phyloP scores from a whole-genome alignment of 1,139 yeast genomes.

The Hanseniaspora sp. region DNA sequence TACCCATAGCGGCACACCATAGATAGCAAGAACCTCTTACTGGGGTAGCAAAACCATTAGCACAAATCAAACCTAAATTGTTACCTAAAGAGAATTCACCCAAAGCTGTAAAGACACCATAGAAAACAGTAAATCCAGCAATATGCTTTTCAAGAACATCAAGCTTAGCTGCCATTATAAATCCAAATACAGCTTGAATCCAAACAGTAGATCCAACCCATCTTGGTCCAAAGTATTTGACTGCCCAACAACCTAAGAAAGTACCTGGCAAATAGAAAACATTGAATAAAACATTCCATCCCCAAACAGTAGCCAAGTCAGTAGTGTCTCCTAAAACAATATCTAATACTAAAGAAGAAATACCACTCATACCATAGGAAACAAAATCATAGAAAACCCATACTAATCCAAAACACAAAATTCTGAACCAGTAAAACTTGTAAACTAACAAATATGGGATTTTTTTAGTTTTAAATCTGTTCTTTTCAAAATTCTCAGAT shows the following conservation, averaged over 20 bases:
- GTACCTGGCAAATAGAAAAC: constrained; percentile 86
- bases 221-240: constrained; percentile 88
- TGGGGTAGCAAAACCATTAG: constrained; percentile 73
- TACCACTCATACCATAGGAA: constrained; percentile 76
- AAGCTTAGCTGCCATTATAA: constrained; percentile 68
- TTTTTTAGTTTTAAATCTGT: constrained; percentile 52
- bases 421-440: constrained; percentile 78
- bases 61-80: constrained; percentile 75
- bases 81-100: constrained; percentile 97
- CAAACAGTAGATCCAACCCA: constrained; percentile 51
- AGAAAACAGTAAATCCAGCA: constrained; percentile 72
- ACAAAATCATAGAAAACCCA: constrained; percentile 92
- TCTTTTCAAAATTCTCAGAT: constrained; percentile 56
- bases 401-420: constrained; percentile 55
- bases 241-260: constrained; percentile 62
- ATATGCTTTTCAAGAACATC: constrained; percentile 45
- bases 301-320: constrained; percentile 58
- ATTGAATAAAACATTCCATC: constrained; percentile 86
- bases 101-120: constrained; percentile 71
- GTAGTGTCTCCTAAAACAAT: constrained; percentile 50
- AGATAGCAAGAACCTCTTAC: constrained; percentile 87
- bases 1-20: constrained; percentile 82
- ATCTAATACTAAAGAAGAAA: constrained; percentile 54
- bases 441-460: constrained; percentile 61
- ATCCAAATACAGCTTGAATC: constrained; percentile 72